Evolutionary conservation across 2,329 filamentous ascomycete genomes (phyloP), one percentile per base, ranked within the genome.

Genomic region (Lachnellula arida): DNA sequence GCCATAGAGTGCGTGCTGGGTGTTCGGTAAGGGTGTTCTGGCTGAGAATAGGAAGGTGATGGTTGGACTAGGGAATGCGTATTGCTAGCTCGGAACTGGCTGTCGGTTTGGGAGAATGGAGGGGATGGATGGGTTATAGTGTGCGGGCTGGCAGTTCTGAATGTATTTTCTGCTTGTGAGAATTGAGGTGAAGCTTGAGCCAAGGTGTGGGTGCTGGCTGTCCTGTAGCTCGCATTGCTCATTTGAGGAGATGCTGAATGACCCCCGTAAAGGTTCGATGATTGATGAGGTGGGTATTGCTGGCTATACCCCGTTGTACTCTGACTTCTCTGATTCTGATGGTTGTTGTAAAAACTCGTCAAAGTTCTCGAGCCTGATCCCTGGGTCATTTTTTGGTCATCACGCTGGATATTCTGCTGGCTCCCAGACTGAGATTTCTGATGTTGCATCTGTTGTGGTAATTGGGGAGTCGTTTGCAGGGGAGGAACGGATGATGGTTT

Each of bases 211-310:
- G 60, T 60, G 53, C 54, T 66, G 28, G 55, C 53, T 15, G 62
- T 56, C 52, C 65, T 58, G 48, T 63, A 68, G 47, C 55, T 65
- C 37, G 53, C 58, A 15, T 63, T 68, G 53, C 53, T 63, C 52
- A 68, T 59, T 43, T 67, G 67, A 46, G 67, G 67, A 8, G 68
- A 69, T 6, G 65, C 57, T 47, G 67, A 62, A 46, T 68, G 66
- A 9, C 57, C 49, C 14, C 53, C 44, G 49, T 68, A 70, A 23
- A 67, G 60, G 48, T 70, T 67, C 22, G 63, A 62, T 39, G 66
- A 43, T 51, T 68, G 67, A 42, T 68, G 64, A 19, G 67, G 63
- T 5, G 65, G 60, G 58, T 69, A 69, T 55, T 68, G 67, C 43
- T 67, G 66, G 22, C 35, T 62, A 52, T 67, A 70, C 17, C 60